Evolutionary conservation across 768 basidiomycete genomes (phyloP).

Genomic region (Epithele typhae): DNA sequence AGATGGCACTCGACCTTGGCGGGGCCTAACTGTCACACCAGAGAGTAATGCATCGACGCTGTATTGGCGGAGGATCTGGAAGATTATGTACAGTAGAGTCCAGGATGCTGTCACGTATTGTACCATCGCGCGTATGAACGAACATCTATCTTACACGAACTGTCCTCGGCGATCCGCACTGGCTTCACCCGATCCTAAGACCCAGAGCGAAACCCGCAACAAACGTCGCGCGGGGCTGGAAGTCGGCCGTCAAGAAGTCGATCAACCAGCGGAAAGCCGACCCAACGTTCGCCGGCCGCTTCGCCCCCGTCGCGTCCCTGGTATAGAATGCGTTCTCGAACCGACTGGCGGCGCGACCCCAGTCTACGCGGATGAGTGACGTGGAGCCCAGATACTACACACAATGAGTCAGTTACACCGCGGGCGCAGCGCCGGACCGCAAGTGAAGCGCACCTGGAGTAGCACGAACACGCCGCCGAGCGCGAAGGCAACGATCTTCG

Average conservation of each 20-base stretch:
- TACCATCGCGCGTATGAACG: too few relatives aligned
- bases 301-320: conserved; percentile 48
- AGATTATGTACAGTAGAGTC: too few relatives aligned
- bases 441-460: conserved; percentile 61
- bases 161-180: background rate
- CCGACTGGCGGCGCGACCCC: conserved; percentile 55
- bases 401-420: background rate
- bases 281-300: conserved; percentile 56
- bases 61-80: too few relatives aligned
- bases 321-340: conserved; percentile 77
- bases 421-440: background rate
- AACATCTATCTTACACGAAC: conserved; percentile 3
- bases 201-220: conserved; percentile 80
- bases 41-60: too few relatives aligned
- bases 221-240: conserved; percentile 88
- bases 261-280: conserved; percentile 64
- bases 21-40: too few relatives aligned
- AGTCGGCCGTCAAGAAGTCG: conserved; percentile 87
- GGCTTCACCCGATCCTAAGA: conserved; percentile 62
- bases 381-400: conserved; percentile 73
- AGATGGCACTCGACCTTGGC: too few relatives aligned
- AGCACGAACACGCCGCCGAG: conserved; percentile 91
- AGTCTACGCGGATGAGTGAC: conserved; percentile 75
- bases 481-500: conserved; percentile 74
- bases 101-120: background rate